A percentile compares a stretch with the other conserved stretches of the same genome.
phyloP scores from a whole-genome alignment of 225 moss, liverwort and hornwort genomes.

The Sphagnum tenellum region DNA sequence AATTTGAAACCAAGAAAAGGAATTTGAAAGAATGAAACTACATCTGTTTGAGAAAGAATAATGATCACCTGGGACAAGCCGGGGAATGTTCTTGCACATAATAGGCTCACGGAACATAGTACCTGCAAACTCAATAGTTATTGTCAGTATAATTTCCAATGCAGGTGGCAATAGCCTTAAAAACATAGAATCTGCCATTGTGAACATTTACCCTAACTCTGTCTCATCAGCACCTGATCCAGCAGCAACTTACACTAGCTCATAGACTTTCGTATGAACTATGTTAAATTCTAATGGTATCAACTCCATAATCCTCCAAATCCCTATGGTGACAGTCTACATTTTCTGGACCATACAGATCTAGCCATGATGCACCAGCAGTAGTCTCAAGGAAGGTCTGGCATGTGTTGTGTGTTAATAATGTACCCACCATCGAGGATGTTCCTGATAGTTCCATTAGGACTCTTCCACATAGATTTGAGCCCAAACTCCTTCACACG shows the following conservation, averaged over 20 bases:
- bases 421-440: slow-evolving; percentile 49
- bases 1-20: background rate
- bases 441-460: slow-evolving; percentile 95
- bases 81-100: slow-evolving; percentile 85
- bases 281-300: no score
- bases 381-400: no score
- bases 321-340: no score
- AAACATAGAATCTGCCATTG: no score
- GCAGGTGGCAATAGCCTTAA: background rate
- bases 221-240: no score
- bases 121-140: slow-evolving; percentile 15
- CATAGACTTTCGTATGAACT: no score
- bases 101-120: slow-evolving; percentile 97
- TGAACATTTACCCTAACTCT: no score
- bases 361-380: no score
- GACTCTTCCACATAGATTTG: slow-evolving; percentile 95
- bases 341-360: no score
- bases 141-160: background rate
- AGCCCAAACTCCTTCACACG: slow-evolving; percentile 78
- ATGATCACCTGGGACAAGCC: slow-evolving; percentile 59
- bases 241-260: no score
- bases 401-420: background rate
- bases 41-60: background rate
- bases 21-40: slow-evolving; percentile 4
- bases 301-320: no score